Evolutionary conservation across 257 asterid species (phyloP).

Genomic region (Handroanthus guayacan): DNA sequence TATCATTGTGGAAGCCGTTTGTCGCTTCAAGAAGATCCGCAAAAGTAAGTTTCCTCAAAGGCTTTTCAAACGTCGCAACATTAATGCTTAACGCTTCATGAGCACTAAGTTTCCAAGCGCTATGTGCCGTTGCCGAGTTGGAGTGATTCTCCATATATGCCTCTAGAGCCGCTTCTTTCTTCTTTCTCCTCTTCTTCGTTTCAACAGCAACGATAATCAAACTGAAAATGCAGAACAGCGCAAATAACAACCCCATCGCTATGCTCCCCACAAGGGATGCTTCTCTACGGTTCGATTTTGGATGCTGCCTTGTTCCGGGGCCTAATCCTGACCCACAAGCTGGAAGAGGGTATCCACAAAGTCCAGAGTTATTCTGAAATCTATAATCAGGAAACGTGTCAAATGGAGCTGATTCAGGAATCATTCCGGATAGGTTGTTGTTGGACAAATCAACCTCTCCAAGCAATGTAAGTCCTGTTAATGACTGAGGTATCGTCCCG

Average conservation of each 20-base stretch:
- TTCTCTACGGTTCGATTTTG: constrained; percentile 54
- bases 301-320: constrained; percentile 37
- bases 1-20: constrained; percentile 63
- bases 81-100: constrained; percentile 69
- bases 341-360: constrained; percentile 73
- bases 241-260: constrained; percentile 65
- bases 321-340: constrained; percentile 44
- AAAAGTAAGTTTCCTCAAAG: constrained; percentile 71
- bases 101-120: constrained; percentile 62
- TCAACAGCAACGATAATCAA: constrained; percentile 59
- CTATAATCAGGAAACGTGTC: constrained; percentile 62
- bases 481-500: constrained; percentile 62
- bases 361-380: constrained; percentile 65
- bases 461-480: constrained; percentile 56
- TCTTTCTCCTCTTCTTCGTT: constrained; percentile 64
- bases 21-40: constrained; percentile 84
- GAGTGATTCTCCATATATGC: constrained; percentile 67
- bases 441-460: constrained; percentile 70
- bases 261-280: constrained; percentile 75
- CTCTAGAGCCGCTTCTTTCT: constrained; percentile 70
- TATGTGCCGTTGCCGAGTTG: constrained; percentile 57
- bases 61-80: constrained; percentile 70
- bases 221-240: constrained; percentile 72
- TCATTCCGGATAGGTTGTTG: constrained; percentile 63
- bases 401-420: constrained; percentile 69